Evolutionary conservation across 2,329 filamentous ascomycete species (phyloP).

Genomic region (Fusarium oxysporum): DNA sequence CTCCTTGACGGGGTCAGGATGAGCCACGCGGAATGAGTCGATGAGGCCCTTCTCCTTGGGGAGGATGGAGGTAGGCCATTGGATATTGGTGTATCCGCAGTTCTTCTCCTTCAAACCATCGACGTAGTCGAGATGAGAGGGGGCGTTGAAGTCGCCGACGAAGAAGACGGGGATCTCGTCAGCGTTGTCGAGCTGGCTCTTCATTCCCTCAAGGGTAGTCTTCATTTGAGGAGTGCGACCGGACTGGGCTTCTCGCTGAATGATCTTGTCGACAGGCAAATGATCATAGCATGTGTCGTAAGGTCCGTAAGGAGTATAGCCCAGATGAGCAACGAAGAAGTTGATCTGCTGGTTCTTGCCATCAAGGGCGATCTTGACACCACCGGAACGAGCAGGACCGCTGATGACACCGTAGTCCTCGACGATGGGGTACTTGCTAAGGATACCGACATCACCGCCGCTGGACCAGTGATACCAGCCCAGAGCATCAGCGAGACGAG

Average conservation of each 20-base stretch:
- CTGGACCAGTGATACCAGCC: slow-evolving; percentile 55
- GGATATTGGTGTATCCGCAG: slow-evolving; percentile 50
- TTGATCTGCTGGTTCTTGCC: slow-evolving; percentile 48
- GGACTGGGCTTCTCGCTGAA: slow-evolving; percentile 51
- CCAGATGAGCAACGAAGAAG: slow-evolving; percentile 53
- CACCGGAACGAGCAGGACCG: slow-evolving; percentile 36
- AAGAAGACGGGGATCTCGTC: slow-evolving; percentile 52
- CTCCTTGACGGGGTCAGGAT: slow-evolving; percentile 50
- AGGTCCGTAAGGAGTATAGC: slow-evolving; percentile 55
- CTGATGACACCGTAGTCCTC: slow-evolving; percentile 46
- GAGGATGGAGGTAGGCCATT: slow-evolving; percentile 55
- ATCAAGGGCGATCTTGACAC: slow-evolving; percentile 52
- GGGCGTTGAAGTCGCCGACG: slow-evolving; percentile 57
- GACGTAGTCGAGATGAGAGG: slow-evolving; percentile 57
- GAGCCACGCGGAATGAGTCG: slow-evolving; percentile 54
- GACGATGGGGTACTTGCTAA: slow-evolving; percentile 55
- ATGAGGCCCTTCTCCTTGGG: slow-evolving; percentile 51
- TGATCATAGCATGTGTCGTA: slow-evolving; percentile 57
- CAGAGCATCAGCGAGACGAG: slow-evolving; percentile 52
- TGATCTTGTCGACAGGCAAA: slow-evolving; percentile 49
- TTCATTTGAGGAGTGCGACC: slow-evolving; percentile 54
- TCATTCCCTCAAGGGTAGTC: slow-evolving; percentile 51
- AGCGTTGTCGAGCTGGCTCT: slow-evolving; percentile 45
- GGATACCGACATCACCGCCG: slow-evolving; percentile 47
- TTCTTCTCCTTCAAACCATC: slow-evolving; percentile 49